Base-by-base conservation (phyloP, 257 asterid species). In the Solanum paucissectum region DNA sequence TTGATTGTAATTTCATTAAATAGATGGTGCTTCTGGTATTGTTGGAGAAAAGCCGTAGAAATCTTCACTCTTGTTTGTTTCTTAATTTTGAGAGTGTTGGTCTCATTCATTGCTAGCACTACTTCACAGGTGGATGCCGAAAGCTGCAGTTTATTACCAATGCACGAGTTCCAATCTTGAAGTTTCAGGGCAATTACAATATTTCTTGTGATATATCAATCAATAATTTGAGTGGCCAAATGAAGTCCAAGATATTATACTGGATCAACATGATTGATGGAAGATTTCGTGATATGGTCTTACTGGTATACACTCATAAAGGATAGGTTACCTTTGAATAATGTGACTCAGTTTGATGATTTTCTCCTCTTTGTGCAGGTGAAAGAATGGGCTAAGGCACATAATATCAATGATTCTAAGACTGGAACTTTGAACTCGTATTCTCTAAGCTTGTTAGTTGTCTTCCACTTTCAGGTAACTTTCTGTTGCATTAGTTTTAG, bases 341-440 rank as follows among this genome's bases (percentile, higher is more conserved):
- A 52, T 71, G 44, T 86, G 34, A 88, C 77, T 90, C 72, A 81
- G 66, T 32, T 82, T 20, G 69, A 49, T 82, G 86, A 49, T 49
- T n/a, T 72, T 73, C 46, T 46, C 68, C 58, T 71, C 55, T 89
- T 87, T 90, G 58, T 90, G 96, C 95, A 97, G 99, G 98, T 96
- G 88, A 97, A 97, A 90, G 98, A 96, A 90, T 97, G 99, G 99
- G 98, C 99, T 52, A 95, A 94, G 91, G 88, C 94, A 83, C 95
- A 96, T 88, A 91, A 84, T 76, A 92, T 96, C 75, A 97, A 96
- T 90, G 98, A 97, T 87, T 92, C 99, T 29, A 97, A 92, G 90
- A 82, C 91, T 85, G 99, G 99, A 89, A 88, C 93, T 77, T 90
- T 97, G 90, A 97, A 95, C 90, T 97, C 99, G 1, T 97, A 96